A percentile compares a stretch with the other conserved stretches of the same genome.
phyloP scores from a whole-genome alignment of 2,329 filamentous ascomycete genomes.

The Delphinella strobiligena region DNA sequence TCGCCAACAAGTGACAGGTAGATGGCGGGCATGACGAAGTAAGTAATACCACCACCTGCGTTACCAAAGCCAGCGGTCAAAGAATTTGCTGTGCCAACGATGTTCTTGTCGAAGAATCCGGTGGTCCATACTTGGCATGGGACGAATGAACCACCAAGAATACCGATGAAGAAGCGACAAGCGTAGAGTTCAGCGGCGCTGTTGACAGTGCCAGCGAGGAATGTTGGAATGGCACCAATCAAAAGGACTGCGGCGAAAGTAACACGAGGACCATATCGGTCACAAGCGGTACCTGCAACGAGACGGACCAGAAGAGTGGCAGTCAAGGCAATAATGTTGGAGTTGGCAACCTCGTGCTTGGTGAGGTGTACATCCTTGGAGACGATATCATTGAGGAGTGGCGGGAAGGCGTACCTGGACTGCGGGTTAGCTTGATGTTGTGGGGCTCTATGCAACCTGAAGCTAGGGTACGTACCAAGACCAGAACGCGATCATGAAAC shows the following conservation, averaged over 20 bases:
- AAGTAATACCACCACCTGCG: conserved; percentile 78
- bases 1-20: conserved; percentile 61
- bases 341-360: conserved; percentile 65
- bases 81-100: conserved; percentile 80
- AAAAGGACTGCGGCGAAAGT: conserved; percentile 73
- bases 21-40: conserved; percentile 86
- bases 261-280: conserved; percentile 66
- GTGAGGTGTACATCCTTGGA: conserved; percentile 64
- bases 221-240: conserved; percentile 66
- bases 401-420: conserved; percentile 73
- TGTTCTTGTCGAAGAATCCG: conserved; percentile 84
- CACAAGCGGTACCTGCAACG: conserved; percentile 71
- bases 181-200: conserved; percentile 56
- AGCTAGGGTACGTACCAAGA: conserved; percentile 45
- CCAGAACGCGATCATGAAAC: conserved; percentile 79
- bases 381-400: conserved; percentile 68
- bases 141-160: conserved; percentile 67
- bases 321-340: conserved; percentile 72
- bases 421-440: conserved; percentile 5
- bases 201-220: conserved; percentile 65
- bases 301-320: conserved; percentile 67
- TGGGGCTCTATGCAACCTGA: neutral
- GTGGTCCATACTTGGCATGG: conserved; percentile 90
- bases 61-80: conserved; percentile 79
- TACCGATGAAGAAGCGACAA: conserved; percentile 68